phyloP scores from a whole-genome alignment of 2,329 filamentous ascomycete species.

The Didymella segeticola region DNA sequence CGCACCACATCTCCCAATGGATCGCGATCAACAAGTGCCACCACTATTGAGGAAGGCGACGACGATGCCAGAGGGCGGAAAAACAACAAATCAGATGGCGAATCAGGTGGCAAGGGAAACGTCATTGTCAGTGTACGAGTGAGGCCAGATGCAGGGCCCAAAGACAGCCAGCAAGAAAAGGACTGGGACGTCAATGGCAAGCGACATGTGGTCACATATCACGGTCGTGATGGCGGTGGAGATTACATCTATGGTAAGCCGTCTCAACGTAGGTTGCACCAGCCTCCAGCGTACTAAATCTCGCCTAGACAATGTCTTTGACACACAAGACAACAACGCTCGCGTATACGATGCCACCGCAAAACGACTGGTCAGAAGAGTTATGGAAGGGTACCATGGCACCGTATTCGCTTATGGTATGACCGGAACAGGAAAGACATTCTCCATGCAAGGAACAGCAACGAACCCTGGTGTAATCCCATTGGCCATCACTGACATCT shows the following conservation, averaged over 20 bases:
- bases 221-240: slow-evolving; percentile 82
- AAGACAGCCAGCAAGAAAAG: slow-evolving; percentile 69
- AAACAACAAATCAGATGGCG: slow-evolving; percentile 37
- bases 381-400: slow-evolving; percentile 99
- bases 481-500: slow-evolving; percentile 96
- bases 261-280: slow-evolving; percentile 24
- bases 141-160: slow-evolving; percentile 77
- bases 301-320: slow-evolving; percentile 90
- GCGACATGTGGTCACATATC: slow-evolving; percentile 80
- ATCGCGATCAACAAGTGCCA: slow-evolving; percentile 87
- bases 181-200: slow-evolving; percentile 94
- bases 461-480: slow-evolving; percentile 96
- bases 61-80: slow-evolving; percentile 60
- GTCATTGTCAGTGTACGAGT: slow-evolving; percentile 95
- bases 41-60: slow-evolving; percentile 85
- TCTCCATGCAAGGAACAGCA: slow-evolving; percentile 98
- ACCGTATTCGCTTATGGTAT: slow-evolving; percentile 99
- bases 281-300: slow-evolving; percentile 18
- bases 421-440: slow-evolving; percentile 98
- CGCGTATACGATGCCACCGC: slow-evolving; percentile 94
- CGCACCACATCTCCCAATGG: slow-evolving; percentile 90
- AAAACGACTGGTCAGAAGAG: slow-evolving; percentile 90
- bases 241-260: slow-evolving; percentile 88
- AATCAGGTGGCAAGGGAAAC: slow-evolving; percentile 69
- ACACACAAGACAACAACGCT: slow-evolving; percentile 90